Conservation (phyloP, 176 grass and related monocot genomes). For the Dendrocalamus sinicus region DNA sequence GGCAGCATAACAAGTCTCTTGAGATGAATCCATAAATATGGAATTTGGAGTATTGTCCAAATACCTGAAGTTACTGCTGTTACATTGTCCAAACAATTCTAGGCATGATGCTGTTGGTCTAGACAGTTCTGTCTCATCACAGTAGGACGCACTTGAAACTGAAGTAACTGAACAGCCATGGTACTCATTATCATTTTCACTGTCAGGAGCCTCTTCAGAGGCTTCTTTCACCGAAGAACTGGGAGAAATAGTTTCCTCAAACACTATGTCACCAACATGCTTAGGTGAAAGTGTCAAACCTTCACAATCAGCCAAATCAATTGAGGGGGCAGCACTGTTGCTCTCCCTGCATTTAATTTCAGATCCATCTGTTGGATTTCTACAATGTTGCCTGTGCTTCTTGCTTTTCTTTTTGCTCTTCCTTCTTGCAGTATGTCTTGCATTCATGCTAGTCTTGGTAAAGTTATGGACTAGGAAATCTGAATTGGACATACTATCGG, state of each 20-base stretch:
- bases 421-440: constrained; percentile 56
- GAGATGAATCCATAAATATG: constrained; percentile 40
- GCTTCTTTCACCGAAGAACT: constrained; percentile 61
- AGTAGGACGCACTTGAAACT: constrained; percentile 46
- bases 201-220: constrained; percentile 61
- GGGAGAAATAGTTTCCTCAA: constrained; percentile 57
- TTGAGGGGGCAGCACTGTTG: background rate
- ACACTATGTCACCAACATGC: constrained; percentile 51
- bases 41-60: constrained; percentile 39
- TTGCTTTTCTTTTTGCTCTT: constrained; percentile 82
- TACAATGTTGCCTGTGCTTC: constrained; percentile 51
- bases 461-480: constrained; percentile 57
- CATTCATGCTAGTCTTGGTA: constrained; percentile 49
- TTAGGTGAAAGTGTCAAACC: constrained; percentile 55
- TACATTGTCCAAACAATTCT: constrained; percentile 44
- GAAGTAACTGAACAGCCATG: constrained; percentile 51
- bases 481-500: constrained; percentile 52
- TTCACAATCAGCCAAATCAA: constrained; percentile 48
- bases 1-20: constrained; percentile 44
- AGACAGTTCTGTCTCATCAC: constrained; percentile 59
- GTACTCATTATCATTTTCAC: constrained; percentile 61
- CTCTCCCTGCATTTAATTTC: constrained; percentile 50
- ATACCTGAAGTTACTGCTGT: constrained; percentile 24
- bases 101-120: constrained; percentile 43
- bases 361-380: constrained; percentile 44